Evolutionary conservation across 768 basidiomycete genomes (phyloP).

Genomic region (Tylopilus sp.): DNA sequence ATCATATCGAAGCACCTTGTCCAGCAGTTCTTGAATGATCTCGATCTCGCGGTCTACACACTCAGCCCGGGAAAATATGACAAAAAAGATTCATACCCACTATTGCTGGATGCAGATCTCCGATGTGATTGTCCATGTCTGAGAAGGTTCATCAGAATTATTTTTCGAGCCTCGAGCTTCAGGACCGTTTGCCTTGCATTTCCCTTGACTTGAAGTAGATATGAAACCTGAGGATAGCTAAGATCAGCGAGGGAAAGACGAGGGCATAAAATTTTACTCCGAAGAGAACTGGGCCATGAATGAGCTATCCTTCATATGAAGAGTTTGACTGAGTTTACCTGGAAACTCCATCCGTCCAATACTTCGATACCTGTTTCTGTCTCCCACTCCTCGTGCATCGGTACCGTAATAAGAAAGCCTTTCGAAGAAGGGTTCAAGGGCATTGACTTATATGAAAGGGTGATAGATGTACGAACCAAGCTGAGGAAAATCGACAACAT

Average conservation of each 20-base stretch:
- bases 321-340: constrained; percentile 40
- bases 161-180: neutral
- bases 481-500: constrained; percentile 94
- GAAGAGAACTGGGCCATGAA: constrained; percentile 64
- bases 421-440: constrained; percentile 2
- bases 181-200: constrained; percentile 64
- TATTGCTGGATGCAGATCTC: constrained; percentile 85
- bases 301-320: neutral
- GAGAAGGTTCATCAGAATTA: neutral
- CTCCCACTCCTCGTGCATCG: constrained; percentile 71
- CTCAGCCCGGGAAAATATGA: neutral
- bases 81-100: constrained; percentile 45
- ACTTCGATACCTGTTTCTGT: constrained; percentile 52
- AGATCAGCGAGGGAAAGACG: neutral
- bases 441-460: neutral
- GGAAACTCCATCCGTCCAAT: constrained; percentile 78
- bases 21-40: constrained; percentile 77
- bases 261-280: constrained; percentile 45
- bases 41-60: constrained; percentile 76
- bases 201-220: constrained; percentile 87
- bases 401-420: constrained; percentile 81
- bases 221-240: constrained; percentile 48
- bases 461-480: constrained; percentile 54
- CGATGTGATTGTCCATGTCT: constrained; percentile 88
- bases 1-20: constrained; percentile 62